These are phyloP conservation scores for Fusarium protoensiforme DNA, from an alignment of 2,329 filamentous ascomycete genomes.

Conservation along the genomic window DNA sequence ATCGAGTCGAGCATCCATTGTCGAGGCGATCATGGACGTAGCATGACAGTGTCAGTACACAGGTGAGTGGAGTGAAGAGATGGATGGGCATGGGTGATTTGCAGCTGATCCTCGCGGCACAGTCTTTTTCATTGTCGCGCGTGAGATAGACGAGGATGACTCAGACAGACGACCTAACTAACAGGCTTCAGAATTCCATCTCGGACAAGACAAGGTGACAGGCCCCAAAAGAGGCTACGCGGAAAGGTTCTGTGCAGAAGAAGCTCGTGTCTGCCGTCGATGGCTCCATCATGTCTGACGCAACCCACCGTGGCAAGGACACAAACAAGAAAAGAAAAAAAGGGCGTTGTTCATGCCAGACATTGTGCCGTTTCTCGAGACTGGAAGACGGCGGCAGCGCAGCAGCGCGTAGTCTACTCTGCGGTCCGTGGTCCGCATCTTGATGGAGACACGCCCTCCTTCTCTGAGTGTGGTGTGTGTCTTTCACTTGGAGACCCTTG, in stretches of 20 bases:
- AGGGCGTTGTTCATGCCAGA: constrained; percentile 1
- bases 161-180: constrained; percentile 28
- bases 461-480: background rate
- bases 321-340: background rate
- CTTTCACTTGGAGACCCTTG: constrained; percentile 17
- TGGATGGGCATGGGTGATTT: constrained; percentile 27
- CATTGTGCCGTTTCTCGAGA: constrained; percentile 14
- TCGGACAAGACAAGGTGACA: background rate
- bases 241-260: background rate
- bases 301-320: constrained; percentile 1
- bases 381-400: constrained; percentile 31
- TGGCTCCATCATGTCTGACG: background rate
- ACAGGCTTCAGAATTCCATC: background rate
- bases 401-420: constrained; percentile 12
- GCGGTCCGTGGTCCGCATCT: constrained; percentile 25
- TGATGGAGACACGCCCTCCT: constrained; percentile 16
- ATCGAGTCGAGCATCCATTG: background rate
- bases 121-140: constrained; percentile 26
- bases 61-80: constrained; percentile 16
- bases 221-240: background rate
- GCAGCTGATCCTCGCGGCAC: constrained; percentile 35
- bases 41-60: constrained; percentile 2
- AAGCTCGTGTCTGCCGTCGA: background rate
- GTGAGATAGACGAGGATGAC: constrained; percentile 39
- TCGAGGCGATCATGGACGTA: constrained; percentile 11